Percentiles rank a stretch among this genome's conserved stretches.
Evolutionary conservation across 1,139 yeast species (phyloP).

Genomic region (Candida neerlandica): DNA sequence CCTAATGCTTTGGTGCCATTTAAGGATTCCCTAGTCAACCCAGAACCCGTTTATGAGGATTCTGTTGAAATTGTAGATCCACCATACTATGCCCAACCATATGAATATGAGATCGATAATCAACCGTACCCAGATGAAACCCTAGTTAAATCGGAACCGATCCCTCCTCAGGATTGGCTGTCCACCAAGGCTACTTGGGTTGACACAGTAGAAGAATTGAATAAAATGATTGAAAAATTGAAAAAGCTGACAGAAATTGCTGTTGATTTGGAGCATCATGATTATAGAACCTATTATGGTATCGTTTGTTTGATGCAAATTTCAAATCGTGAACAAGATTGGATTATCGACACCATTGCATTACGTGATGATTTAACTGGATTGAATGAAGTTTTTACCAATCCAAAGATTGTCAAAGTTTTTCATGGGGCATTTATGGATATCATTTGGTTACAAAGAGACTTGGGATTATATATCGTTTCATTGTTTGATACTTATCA

Average conservation of each 20-base stretch:
- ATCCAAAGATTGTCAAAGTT: constrained; percentile 81
- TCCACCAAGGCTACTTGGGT: constrained; percentile 70
- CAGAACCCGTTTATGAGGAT: constrained; percentile 30
- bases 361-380: constrained; percentile 70
- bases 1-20: constrained; percentile 68
- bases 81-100: constrained; percentile 79
- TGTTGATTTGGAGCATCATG: constrained; percentile 97
- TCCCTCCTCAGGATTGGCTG: constrained; percentile 67
- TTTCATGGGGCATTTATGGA: constrained; percentile 98
- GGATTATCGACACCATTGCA: constrained; percentile 76
- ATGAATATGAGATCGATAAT: constrained; percentile 69
- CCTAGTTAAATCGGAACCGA: constrained; percentile 49
- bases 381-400: constrained; percentile 74
- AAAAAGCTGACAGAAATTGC: constrained; percentile 67
- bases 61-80: constrained; percentile 48
- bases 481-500: constrained; percentile 90
- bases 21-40: constrained; percentile 45
- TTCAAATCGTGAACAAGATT: constrained; percentile 77
- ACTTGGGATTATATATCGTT: constrained; percentile 88
- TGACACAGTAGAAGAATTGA: constrained; percentile 55
- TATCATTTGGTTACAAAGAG: constrained; percentile 95
- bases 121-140: constrained; percentile 71
- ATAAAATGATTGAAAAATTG: constrained; percentile 57
- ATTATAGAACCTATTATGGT: constrained; percentile 86
- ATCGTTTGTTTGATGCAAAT: constrained; percentile 93